phyloP scores from a whole-genome alignment of 257 asterid species.

The Datura wrightii region DNA sequence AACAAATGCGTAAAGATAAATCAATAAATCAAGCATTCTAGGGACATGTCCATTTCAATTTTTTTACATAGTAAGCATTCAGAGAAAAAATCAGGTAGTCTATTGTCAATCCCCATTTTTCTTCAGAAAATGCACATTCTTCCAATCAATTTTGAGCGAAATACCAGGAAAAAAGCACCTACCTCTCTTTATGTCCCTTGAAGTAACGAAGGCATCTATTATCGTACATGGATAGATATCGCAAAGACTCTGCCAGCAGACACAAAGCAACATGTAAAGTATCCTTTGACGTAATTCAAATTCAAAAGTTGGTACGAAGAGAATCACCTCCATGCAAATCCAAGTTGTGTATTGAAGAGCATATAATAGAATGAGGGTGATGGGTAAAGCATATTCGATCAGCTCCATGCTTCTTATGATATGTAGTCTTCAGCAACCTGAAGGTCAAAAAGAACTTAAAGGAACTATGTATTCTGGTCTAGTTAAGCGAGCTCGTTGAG shows the following conservation, averaged over 20 bases:
- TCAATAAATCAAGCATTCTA: not conserved
- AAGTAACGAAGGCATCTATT: slow-evolving; percentile 96
- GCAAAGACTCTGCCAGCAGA: slow-evolving; percentile 66
- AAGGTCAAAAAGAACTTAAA: slow-evolving; percentile 38
- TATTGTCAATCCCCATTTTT: slow-evolving; percentile 1
- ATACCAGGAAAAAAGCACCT: slow-evolving; percentile 18
- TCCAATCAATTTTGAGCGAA: not conserved
- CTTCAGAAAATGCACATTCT: not conserved
- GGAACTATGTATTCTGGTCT: not conserved
- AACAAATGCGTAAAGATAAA: not conserved
- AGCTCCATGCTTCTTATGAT: slow-evolving; percentile 91
- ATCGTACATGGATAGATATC: slow-evolving; percentile 90
- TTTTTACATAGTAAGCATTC: not conserved
- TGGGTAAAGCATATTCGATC: slow-evolving; percentile 89
- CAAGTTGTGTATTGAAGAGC: slow-evolving; percentile 76
- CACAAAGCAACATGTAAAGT: slow-evolving; percentile 37
- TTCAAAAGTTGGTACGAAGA: slow-evolving; percentile 27
- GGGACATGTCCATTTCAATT: slow-evolving; percentile 14
- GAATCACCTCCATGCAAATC: slow-evolving; percentile 68
- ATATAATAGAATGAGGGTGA: slow-evolving; percentile 85
- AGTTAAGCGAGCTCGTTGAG: not conserved
- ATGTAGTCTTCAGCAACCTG: slow-evolving; percentile 88
- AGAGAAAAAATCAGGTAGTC: not conserved
- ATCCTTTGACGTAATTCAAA: slow-evolving; percentile 28
- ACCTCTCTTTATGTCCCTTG: slow-evolving; percentile 95